Base-by-base conservation (phyloP, 371 early-diverging fungal genomes). In the Mucor irregularis region DNA sequence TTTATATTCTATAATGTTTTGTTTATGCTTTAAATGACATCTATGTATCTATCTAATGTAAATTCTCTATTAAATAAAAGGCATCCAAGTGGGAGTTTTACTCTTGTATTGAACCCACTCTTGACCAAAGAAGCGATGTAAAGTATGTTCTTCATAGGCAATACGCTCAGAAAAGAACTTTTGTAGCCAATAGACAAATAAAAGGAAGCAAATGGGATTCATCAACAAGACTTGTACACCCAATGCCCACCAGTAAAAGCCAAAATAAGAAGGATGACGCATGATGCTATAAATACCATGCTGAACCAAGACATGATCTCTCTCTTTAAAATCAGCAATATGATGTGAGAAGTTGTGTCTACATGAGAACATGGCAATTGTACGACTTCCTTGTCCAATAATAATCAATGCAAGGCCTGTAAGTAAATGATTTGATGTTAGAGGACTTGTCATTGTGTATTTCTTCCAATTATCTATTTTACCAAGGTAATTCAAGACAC, bases 241-340 rank as follows among this genome's bases (percentile, higher is more conserved):
- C 14, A 90, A 22, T 0, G 85, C 91, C 91, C 91, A 95, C 74
- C 87, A 90, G 63, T 86, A 92, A 62, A 93, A 95, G 26, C 90
- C 93, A 61, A 92, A 88, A 60, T 95, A 95, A 30, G 93, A 85
- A n/a, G 95, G 95, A 66, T 95, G 95, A 16, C 95, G 87, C 71
- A 91, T 78, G 16, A 83, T 46, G 35, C 82, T 85, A 33, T 30
- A 26, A 34, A 93, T 80, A 17, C 94, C 93, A 28, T 76, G 78
- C 0, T 84, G 88, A 8, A 94, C 89, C 5, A 94, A 79, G 16
- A 69, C 74, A 70, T 94, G 94, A 22, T 83, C 78, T 4, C 58
- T 61, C 21, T 74, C 80, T 64, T 89, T 89, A 28, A 71, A 58
- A 45, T 81, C 82, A 21, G 78, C 83, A 40, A 94, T 84, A 43